A percentile compares a stretch with the other conserved stretches of the same genome.
Conservation (phyloP, 805 yeast species). For the Candida xiaguanensis region DNA sequence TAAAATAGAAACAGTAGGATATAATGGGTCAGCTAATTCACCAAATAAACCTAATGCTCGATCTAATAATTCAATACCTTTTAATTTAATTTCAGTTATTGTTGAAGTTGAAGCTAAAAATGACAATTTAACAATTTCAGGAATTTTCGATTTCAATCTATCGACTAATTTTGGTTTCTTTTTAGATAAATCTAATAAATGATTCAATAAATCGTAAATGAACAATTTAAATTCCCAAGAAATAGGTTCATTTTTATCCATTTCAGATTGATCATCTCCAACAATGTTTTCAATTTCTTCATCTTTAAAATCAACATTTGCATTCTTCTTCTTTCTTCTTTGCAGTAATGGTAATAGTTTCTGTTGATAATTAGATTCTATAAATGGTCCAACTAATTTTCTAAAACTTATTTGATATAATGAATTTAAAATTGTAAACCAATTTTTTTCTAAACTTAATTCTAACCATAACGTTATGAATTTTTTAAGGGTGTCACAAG, state of each 20-base stretch:
- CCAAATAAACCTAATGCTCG: constrained; percentile 60
- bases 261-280: constrained; percentile 28
- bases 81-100: constrained; percentile 52
- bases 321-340: constrained; percentile 36
- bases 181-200: constrained; percentile 38
- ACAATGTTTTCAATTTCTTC: constrained; percentile 41
- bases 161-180: constrained; percentile 36
- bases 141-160: constrained; percentile 42
- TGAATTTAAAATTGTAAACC: constrained; percentile 57
- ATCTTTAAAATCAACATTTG: constrained; percentile 32
- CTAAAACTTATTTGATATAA: constrained; percentile 45
- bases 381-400: constrained; percentile 38
- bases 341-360: constrained; percentile 41
- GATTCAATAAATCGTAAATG: constrained; percentile 44
- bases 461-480: constrained; percentile 62
- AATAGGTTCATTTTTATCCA: constrained; percentile 51
- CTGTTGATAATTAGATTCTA: constrained; percentile 36
- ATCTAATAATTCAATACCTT: constrained; percentile 66
- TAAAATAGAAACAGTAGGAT: constrained; percentile 64
- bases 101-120: constrained; percentile 79
- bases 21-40: constrained; percentile 63
- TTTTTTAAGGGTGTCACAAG: constrained; percentile 39
- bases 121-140: constrained; percentile 72
- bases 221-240: constrained; percentile 54
- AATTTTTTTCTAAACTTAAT: constrained; percentile 41